Evolutionary conservation across 176 grass and related monocot species (phyloP).

Genomic region (Hordeum vulgare): DNA sequence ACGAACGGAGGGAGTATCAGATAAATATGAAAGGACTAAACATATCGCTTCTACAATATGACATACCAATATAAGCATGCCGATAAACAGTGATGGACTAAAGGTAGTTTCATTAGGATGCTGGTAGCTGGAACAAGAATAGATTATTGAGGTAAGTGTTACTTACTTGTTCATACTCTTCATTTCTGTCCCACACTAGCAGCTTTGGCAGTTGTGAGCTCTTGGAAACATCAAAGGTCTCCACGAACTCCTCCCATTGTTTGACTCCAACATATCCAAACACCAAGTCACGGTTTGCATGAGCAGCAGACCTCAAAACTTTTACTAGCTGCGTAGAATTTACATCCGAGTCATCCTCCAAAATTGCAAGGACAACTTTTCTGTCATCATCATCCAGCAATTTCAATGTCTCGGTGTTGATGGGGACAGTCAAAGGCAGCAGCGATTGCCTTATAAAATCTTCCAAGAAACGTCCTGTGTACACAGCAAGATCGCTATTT

Average conservation of each 20-base stretch:
- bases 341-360: slow-evolving; percentile 73
- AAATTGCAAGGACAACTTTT: slow-evolving; percentile 81
- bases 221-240: slow-evolving; percentile 81
- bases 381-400: slow-evolving; percentile 73
- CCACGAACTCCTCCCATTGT: slow-evolving; percentile 86
- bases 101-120: not conserved
- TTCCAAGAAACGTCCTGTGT: slow-evolving; percentile 79
- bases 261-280: slow-evolving; percentile 87
- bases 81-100: not conserved
- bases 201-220: slow-evolving; percentile 76
- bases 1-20: too few species aligned
- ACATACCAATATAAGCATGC: not conserved
- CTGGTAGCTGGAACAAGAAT: not conserved
- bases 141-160: not conserved
- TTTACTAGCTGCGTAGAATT: slow-evolving; percentile 64
- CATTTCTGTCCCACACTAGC: slow-evolving; percentile 89
- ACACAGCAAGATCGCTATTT: not conserved
- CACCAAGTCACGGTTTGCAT: slow-evolving; percentile 84
- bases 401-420: slow-evolving; percentile 87
- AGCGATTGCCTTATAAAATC: slow-evolving; percentile 81
- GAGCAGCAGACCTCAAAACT: slow-evolving; percentile 84
- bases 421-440: slow-evolving; percentile 81
- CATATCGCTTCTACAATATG: not conserved
- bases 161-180: slow-evolving; percentile 87
- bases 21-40: not conserved